phyloP scores from a whole-genome alignment of 1,284 basidiomycete genomes.

The Albatrellus sp. region DNA sequence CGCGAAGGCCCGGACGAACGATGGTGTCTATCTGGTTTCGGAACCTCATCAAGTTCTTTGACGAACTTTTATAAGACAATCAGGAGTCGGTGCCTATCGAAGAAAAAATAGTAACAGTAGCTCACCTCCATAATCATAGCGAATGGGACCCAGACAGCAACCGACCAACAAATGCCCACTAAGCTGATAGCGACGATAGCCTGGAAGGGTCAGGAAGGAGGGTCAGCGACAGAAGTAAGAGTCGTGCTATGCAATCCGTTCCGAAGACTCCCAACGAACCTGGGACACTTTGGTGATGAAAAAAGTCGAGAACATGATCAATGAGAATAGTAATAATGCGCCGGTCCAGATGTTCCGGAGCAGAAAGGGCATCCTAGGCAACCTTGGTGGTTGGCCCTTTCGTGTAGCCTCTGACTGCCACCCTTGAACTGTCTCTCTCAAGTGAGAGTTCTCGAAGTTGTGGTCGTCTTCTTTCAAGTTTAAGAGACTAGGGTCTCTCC shows the following conservation, averaged over 20 bases:
- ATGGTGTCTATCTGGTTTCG: not conserved
- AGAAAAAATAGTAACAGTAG: not conserved
- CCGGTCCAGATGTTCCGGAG: conserved; percentile 87
- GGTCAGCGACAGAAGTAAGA: too few relatives aligned
- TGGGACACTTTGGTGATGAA: conserved; percentile 68
- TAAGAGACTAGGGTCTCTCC: conserved; percentile 67
- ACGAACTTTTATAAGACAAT: conserved; percentile 48
- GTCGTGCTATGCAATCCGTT: not conserved
- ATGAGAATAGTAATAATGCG: conserved; percentile 67
- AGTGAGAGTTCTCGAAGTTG: conserved; percentile 57
- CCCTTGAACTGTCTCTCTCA: conserved; percentile 57
- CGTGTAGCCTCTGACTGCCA: conserved; percentile 76
- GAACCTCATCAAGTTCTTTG: conserved; percentile 50
- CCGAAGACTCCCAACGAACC: conserved; percentile 19
- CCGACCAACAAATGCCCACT: conserved; percentile 89
- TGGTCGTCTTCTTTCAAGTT: conserved; percentile 61
- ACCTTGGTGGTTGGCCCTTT: conserved; percentile 55
- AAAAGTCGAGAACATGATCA: conserved; percentile 75
- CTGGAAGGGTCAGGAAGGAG: conserved; percentile 20
- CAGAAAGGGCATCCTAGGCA: conserved; percentile 82
- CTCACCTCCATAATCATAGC: conserved; percentile 88
- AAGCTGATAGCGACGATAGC: conserved; percentile 75
- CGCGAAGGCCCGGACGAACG: conserved; percentile 24
- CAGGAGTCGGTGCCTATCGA: conserved; percentile 6
- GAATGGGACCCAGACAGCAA: conserved; percentile 87